A percentile compares a stretch with the other conserved stretches of the same genome.
Conservation (phyloP, 1,284 basidiomycete genomes). For the Calocybe gambosa region DNA sequence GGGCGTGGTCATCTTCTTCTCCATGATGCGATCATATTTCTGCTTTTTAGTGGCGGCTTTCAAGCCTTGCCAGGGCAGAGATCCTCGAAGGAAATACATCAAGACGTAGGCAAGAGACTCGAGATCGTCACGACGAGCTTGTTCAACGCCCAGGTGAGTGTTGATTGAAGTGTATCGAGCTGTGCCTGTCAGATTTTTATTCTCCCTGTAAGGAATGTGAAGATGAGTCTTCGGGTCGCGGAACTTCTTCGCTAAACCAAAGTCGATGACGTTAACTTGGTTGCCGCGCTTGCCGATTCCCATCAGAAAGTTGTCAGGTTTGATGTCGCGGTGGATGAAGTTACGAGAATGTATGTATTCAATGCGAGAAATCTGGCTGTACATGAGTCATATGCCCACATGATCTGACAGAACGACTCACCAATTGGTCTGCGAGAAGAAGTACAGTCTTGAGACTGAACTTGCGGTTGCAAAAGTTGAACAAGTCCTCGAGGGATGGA, state of each 20-base stretch:
- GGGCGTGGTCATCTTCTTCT: slow-evolving; percentile 99
- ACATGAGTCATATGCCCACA: slow-evolving; percentile 15
- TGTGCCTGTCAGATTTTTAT: slow-evolving; percentile 99
- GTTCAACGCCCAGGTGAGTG: slow-evolving; percentile 96
- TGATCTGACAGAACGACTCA: slow-evolving; percentile 33
- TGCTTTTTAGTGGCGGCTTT: slow-evolving; percentile 99
- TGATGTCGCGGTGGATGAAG: slow-evolving; percentile 99
- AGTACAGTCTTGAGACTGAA: slow-evolving; percentile 97
- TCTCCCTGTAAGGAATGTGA: slow-evolving; percentile 99
- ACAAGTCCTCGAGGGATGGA: slow-evolving; percentile 95
- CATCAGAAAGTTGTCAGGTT: slow-evolving; percentile 99
- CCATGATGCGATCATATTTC: slow-evolving; percentile 99
- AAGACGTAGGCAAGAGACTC: slow-evolving; percentile 95
- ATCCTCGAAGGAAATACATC: slow-evolving; percentile 97
- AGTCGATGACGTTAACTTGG: slow-evolving; percentile 99
- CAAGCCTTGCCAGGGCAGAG: slow-evolving; percentile 95
- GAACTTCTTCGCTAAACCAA: slow-evolving; percentile 99
- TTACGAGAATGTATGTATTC: slow-evolving; percentile 99
- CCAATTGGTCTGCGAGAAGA: slow-evolving; percentile 94
- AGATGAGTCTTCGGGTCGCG: slow-evolving; percentile 99
- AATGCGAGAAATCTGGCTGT: slow-evolving; percentile 86
- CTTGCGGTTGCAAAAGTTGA: slow-evolving; percentile 99
- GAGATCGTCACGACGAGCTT: slow-evolving; percentile 92
- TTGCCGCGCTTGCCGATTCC: slow-evolving; percentile 99
- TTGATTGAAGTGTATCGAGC: slow-evolving; percentile 99